Conservation (phyloP, 768 basidiomycete genomes). For the Coprinellus micaceus region DNA sequence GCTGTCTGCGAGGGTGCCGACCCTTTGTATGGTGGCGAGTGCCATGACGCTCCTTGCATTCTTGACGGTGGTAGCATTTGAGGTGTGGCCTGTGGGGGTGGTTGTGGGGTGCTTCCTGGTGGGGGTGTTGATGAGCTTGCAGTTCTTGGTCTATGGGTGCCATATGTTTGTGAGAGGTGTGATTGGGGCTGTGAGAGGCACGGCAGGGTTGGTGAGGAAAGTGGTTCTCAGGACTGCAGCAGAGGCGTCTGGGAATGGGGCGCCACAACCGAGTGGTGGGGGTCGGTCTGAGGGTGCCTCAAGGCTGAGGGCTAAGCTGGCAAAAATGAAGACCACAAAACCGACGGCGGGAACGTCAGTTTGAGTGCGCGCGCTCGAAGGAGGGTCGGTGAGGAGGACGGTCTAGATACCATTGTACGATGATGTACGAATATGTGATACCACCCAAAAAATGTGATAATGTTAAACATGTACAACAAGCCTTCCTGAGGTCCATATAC, state of each 20-base stretch:
- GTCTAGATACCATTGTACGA: no score
- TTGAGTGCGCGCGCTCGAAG: neutral
- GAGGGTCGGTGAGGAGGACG: neutral
- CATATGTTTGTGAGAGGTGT: slow-evolving; percentile 32
- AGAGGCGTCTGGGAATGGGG: neutral
- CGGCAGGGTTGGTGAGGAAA: neutral
- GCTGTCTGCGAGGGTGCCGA: slow-evolving; percentile 61
- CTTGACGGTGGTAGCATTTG: slow-evolving; percentile 57
- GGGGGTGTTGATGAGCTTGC: slow-evolving; percentile 57
- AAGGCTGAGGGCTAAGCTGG: neutral
- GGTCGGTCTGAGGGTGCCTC: neutral
- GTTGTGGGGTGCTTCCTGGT: slow-evolving; percentile 54
- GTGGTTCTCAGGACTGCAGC: neutral
- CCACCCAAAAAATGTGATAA: no score
- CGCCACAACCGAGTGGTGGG: neutral
- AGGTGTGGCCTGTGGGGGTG: slow-evolving; percentile 61
- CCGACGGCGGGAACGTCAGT: neutral
- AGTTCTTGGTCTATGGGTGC: slow-evolving; percentile 60
- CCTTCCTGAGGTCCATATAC: no score
- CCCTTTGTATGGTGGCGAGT: slow-evolving; percentile 56
- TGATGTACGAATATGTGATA: no score
- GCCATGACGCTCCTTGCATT: slow-evolving; percentile 57
- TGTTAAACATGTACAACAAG: no score
- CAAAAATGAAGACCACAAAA: neutral
- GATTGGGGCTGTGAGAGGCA: slow-evolving; percentile 17